A percentile compares a stretch with the other conserved stretches of the same genome.
These are phyloP conservation scores for Leersia perrieri DNA, from an alignment of 176 grass and related monocot species.

Conservation along the genomic window DNA sequence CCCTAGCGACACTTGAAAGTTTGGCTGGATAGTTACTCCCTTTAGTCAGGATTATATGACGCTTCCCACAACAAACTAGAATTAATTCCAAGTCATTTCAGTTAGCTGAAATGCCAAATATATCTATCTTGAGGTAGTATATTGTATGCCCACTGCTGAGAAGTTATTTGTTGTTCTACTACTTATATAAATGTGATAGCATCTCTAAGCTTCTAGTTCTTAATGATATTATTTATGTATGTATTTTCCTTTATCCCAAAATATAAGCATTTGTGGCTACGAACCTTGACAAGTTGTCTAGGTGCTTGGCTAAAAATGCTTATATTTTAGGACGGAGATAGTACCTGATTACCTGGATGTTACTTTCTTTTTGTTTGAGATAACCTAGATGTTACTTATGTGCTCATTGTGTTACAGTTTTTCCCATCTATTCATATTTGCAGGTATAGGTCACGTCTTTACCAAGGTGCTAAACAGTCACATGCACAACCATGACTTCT, in stretches of 20 bases:
- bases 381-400: background rate
- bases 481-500: conserved; percentile 48
- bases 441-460: conserved; percentile 21
- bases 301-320: too few species aligned
- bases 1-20: background rate
- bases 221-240: background rate
- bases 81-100: too few species aligned
- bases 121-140: too few species aligned
- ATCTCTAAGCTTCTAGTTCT: conserved; percentile 6
- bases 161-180: background rate
- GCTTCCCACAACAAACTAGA: too few species aligned
- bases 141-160: background rate
- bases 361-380: too few species aligned
- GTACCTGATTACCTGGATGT: background rate
- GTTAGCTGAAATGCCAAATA: too few species aligned
- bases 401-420: background rate
- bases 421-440: background rate
- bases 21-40: too few species aligned
- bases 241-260: too few species aligned
- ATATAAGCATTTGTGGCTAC: too few species aligned
- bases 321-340: too few species aligned
- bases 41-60: too few species aligned
- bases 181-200: background rate
- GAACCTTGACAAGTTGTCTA: too few species aligned
- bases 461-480: conserved; percentile 20